Evolutionary conservation across 164 flowering plant genomes (phyloP).

Genomic region (Tinospora cordifolia): DNA sequence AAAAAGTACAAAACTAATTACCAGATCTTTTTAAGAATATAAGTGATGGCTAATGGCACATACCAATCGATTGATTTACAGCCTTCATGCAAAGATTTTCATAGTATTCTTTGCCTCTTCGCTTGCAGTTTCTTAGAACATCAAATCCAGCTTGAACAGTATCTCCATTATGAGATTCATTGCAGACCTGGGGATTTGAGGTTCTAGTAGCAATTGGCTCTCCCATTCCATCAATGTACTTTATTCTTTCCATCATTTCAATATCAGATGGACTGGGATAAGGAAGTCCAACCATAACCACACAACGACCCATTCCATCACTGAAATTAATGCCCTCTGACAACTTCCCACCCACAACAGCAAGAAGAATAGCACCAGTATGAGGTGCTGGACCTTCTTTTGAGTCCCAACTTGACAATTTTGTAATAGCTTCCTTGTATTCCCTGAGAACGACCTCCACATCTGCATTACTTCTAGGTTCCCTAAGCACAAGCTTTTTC

Average conservation of each 20-base stretch:
- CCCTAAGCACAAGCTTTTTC: conserved; percentile 76
- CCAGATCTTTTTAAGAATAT: neutral
- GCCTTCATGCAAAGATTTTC: conserved; percentile 99
- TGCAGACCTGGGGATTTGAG: conserved; percentile 6
- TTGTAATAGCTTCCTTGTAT: conserved; percentile 62
- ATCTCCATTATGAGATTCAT: conserved; percentile 29
- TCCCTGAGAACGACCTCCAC: conserved; percentile 65
- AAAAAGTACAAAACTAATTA: no score
- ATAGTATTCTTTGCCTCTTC: conserved; percentile 84
- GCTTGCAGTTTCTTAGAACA: conserved; percentile 66
- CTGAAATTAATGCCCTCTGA: conserved; percentile 97
- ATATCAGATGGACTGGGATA: conserved; percentile 89
- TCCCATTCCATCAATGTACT: conserved; percentile 72
- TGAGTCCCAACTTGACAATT: conserved; percentile 17
- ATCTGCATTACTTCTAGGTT: conserved; percentile 68
- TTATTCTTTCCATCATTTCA: conserved; percentile 80
- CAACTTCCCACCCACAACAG: conserved; percentile 95
- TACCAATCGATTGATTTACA: conserved; percentile 93
- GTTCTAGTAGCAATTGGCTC: conserved; percentile 17
- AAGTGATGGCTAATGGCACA: conserved; percentile 17
- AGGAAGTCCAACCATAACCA: conserved; percentile 95
- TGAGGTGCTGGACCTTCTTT: conserved; percentile 26
- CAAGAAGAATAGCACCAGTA: conserved; percentile 77
- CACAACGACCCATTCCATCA: conserved; percentile 94
- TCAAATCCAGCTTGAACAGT: conserved; percentile 50